These are phyloP conservation scores for Taphrina wiesneri DNA, from an alignment of 1,139 yeast species.

Conservation along the genomic window DNA sequence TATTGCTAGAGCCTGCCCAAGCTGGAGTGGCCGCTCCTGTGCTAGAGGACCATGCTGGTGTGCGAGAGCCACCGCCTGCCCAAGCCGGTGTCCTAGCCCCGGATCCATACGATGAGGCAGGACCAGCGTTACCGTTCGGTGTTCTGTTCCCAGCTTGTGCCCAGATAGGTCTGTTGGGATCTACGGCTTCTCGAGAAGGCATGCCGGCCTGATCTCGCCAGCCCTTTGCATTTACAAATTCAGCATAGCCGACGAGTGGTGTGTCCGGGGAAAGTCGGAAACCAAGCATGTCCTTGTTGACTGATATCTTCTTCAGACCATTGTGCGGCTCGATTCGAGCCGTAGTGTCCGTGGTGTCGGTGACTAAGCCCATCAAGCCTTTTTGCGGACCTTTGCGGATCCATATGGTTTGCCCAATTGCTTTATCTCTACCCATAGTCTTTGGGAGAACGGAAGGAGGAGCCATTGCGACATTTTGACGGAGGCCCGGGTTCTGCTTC, in stretches of 20 bases:
- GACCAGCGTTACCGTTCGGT: conserved; percentile 47
- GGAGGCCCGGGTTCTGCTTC: conserved; percentile 24
- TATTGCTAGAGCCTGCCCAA: conserved; percentile 41
- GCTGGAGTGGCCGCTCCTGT: conserved; percentile 44
- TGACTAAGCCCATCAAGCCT: conserved; percentile 90
- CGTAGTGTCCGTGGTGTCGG: conserved; percentile 85
- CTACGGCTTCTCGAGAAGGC: conserved; percentile 43
- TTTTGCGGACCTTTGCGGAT: conserved; percentile 84
- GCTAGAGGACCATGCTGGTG: conserved; percentile 55
- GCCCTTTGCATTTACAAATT: conserved; percentile 62
- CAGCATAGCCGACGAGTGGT: conserved; percentile 70
- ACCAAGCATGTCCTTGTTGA: conserved; percentile 72
- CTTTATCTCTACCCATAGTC: conserved; percentile 73
- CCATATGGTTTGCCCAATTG: conserved; percentile 79
- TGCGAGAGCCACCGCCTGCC: conserved; percentile 56
- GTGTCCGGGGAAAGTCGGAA: conserved; percentile 56
- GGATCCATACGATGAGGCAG: conserved; percentile 49
- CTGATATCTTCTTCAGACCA: conserved; percentile 82
- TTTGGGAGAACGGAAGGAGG: conserved; percentile 54
- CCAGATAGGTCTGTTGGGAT: conserved; percentile 43
- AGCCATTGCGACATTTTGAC: conserved; percentile 46
- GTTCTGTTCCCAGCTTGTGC: conserved; percentile 41
- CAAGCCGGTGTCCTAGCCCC: conserved; percentile 62
- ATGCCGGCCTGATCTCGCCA: conserved; percentile 37
- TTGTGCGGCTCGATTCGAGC: conserved; percentile 95